A percentile compares a stretch with the other conserved stretches of the same genome.
phyloP scores from a whole-genome alignment of 2,329 filamentous ascomycete species.

The Juglanconis juglandina region DNA sequence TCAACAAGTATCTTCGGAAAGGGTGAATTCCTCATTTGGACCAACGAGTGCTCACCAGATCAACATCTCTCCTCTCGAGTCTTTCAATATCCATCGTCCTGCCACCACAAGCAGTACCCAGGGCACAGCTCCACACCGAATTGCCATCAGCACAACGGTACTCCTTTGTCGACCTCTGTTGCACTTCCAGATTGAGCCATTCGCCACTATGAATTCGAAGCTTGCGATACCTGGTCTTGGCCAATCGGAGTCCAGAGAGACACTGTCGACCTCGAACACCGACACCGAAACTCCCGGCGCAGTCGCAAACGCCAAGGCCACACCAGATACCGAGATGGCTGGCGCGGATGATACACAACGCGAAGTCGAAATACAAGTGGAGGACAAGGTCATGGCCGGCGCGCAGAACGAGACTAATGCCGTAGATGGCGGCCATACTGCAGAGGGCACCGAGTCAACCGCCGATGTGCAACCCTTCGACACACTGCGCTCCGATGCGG shows the following conservation, averaged over 20 bases:
- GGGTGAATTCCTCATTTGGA: too few relatives aligned
- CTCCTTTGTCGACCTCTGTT: background rate
- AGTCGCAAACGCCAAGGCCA: slow-evolving; percentile 14
- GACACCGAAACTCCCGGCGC: slow-evolving; percentile 17
- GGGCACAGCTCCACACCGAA: background rate
- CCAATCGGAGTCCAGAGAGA: slow-evolving; percentile 23
- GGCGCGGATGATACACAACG: background rate
- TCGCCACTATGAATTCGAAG: slow-evolving; percentile 9
- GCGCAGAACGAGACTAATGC: background rate
- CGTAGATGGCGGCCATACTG: background rate
- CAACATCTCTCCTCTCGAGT: too few relatives aligned
- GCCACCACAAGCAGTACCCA: background rate
- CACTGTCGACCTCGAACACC: slow-evolving; percentile 20
- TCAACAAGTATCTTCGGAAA: too few relatives aligned
- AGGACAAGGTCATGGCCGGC: background rate
- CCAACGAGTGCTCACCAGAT: too few relatives aligned
- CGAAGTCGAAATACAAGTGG: background rate
- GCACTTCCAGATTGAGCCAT: background rate
- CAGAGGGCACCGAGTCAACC: background rate
- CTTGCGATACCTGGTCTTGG: slow-evolving; percentile 30
- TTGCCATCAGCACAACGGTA: background rate
- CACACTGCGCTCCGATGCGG: background rate
- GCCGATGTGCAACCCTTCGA: background rate
- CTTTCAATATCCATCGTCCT: background rate
- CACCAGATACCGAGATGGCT: slow-evolving; percentile 1